These are phyloP conservation scores for Candolleomyces eurysporus DNA, from an alignment of 768 basidiomycete species.

Conservation along the genomic window DNA sequence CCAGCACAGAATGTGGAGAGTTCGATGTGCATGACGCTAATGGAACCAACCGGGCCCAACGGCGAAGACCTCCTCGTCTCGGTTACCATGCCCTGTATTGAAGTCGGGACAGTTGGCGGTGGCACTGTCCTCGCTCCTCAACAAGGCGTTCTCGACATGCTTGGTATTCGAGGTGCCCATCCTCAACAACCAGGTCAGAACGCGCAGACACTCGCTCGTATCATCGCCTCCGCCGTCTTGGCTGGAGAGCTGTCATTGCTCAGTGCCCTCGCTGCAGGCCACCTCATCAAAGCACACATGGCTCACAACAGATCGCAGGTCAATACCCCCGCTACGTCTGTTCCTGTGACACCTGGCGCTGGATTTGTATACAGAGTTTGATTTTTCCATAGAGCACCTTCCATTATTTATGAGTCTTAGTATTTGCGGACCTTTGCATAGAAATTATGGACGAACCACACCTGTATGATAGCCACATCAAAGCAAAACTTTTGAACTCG, in stretches of 20 bases:
- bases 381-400: too few species aligned
- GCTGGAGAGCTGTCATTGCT: slow-evolving; percentile 93
- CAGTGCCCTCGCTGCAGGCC: slow-evolving; percentile 90
- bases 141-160: slow-evolving; percentile 86
- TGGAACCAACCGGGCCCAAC: slow-evolving; percentile 95
- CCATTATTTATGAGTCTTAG: too few species aligned
- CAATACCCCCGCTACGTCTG: slow-evolving; percentile 54
- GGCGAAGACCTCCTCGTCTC: slow-evolving; percentile 91
- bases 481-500: too few species aligned
- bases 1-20: slow-evolving; percentile 99
- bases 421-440: too few species aligned
- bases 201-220: slow-evolving; percentile 82
- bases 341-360: too few species aligned
- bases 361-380: too few species aligned
- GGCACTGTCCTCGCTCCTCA: slow-evolving; percentile 93
- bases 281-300: slow-evolving; percentile 90
- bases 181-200: slow-evolving; percentile 84
- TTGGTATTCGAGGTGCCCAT: slow-evolving; percentile 90
- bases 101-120: slow-evolving; percentile 80
- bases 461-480: too few species aligned
- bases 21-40: slow-evolving; percentile 96
- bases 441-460: too few species aligned
- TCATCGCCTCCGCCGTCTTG: slow-evolving; percentile 93
- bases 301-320: slow-evolving; percentile 86
- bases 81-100: slow-evolving; percentile 62